Percentiles rank a stretch among this genome's conserved stretches.
These are phyloP conservation scores for Geotrichum cucujoidarum DNA, from an alignment of 1,139 yeast species.

Conservation along the genomic window DNA sequence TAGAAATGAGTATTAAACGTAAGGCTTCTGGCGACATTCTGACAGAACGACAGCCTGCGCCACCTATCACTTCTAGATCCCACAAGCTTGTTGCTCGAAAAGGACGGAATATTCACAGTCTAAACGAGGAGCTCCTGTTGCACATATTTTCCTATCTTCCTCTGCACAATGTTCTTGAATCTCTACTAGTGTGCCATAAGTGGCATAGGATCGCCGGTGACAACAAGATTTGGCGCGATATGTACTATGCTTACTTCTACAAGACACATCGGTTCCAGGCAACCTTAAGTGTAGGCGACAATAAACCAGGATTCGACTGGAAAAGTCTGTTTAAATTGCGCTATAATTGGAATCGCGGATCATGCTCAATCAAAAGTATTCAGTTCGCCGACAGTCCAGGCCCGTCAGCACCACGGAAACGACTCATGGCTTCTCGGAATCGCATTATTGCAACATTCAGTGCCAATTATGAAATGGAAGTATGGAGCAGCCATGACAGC, in stretches of 20 bases:
- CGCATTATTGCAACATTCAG: slow-evolving; percentile 12
- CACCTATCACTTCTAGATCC: slow-evolving; percentile 1
- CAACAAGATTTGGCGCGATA: slow-evolving; percentile 19
- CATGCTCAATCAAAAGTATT: slow-evolving; percentile 8
- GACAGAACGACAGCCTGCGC: slow-evolving; percentile 4
- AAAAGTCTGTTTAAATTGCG: slow-evolving; percentile 15
- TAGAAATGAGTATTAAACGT: slow-evolving; percentile 15
- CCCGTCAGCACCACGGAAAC: background rate
- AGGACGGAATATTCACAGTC: slow-evolving; percentile 1
- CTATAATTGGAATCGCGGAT: slow-evolving; percentile 19
- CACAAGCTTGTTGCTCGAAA: background rate
- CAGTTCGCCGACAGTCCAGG: slow-evolving; percentile 1
- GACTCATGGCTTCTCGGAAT: slow-evolving; percentile 17
- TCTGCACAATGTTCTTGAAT: slow-evolving; percentile 5
- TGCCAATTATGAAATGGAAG: slow-evolving; percentile 4
- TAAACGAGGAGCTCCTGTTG: slow-evolving; percentile 17
- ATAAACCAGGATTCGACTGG: slow-evolving; percentile 16
- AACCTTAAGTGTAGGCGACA: slow-evolving; percentile 5
- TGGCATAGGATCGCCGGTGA: slow-evolving; percentile 19
- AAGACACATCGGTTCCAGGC: slow-evolving; percentile 11
- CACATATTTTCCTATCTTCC: slow-evolving; percentile 13
- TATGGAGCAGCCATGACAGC: slow-evolving; percentile 10
- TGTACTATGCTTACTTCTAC: slow-evolving; percentile 13
- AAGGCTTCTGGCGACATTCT: slow-evolving; percentile 7
- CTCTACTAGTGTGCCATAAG: slow-evolving; percentile 13